Evolutionary conservation across 1,139 yeast species (phyloP).

Genomic region (Trichomonascaceae sp.): DNA sequence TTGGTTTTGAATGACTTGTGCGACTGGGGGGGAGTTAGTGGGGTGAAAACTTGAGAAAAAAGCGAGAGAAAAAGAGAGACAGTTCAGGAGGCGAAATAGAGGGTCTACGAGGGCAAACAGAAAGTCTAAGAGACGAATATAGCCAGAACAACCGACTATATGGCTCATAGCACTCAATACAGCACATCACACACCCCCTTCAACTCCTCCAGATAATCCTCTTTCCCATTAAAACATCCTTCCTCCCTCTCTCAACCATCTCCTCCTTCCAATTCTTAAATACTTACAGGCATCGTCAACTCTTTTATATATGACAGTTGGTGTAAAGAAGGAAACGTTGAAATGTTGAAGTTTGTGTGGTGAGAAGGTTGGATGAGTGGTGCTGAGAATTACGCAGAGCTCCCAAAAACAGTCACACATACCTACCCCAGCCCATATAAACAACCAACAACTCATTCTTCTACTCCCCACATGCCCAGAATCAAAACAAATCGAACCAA

Average conservation of each 20-base stretch:
- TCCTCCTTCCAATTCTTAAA: not conserved
- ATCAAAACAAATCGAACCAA: conserved; percentile 41
- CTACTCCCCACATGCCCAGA: conserved; percentile 36
- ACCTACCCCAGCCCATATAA: too few relatives aligned
- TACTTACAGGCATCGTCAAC: conserved; percentile 11
- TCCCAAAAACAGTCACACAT: not conserved
- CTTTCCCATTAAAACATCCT: not conserved
- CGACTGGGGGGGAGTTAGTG: conserved; percentile 33
- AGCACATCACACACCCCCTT: too few relatives aligned
- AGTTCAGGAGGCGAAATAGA: too few relatives aligned
- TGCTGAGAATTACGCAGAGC: conserved; percentile 5
- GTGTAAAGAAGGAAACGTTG: not conserved
- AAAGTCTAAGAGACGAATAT: too few relatives aligned
- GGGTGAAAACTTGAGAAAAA: not conserved
- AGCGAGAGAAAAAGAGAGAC: not conserved
- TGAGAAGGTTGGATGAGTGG: conserved; percentile 6
- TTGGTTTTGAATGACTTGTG: conserved; percentile 97
- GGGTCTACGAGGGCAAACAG: too few relatives aligned
- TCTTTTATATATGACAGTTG: conserved; percentile 3
- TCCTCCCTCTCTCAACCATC: not conserved
- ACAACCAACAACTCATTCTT: not conserved
- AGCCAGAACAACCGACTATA: too few relatives aligned
- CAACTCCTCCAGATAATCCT: too few relatives aligned
- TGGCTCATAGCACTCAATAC: too few relatives aligned
- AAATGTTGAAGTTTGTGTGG: conserved; percentile 1